phyloP scores from a whole-genome alignment of 2,329 filamentous ascomycete species.

The Dichotomopilus funicola region DNA sequence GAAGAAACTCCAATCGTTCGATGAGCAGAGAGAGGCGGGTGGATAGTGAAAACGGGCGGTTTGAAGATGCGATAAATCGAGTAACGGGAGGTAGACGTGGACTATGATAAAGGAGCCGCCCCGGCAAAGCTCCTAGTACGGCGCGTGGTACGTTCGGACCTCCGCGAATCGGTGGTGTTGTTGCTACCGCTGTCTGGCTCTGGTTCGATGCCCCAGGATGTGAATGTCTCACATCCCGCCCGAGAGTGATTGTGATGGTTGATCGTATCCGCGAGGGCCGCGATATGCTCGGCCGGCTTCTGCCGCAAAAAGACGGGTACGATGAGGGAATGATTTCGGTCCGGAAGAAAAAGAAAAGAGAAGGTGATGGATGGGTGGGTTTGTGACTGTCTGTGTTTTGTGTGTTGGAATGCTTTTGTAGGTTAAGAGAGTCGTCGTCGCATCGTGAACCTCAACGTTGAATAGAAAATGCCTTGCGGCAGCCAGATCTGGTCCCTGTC shows the following conservation, averaged over 20 bases:
- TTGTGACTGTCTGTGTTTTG: too few species aligned
- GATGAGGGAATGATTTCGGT: conserved; percentile 33
- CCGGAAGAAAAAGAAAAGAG: conserved; percentile 23
- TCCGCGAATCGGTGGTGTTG: too few species aligned
- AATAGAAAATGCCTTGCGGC: conserved; percentile 53
- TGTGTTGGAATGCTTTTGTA: conserved; percentile 29
- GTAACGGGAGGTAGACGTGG: conserved; percentile 6
- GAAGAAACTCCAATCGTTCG: conserved; percentile 1
- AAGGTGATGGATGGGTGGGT: conserved; percentile 25
- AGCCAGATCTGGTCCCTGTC: conserved; percentile 52
- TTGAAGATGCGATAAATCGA: conserved; percentile 9
- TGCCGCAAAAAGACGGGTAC: conserved; percentile 20
- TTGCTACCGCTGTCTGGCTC: too few species aligned
- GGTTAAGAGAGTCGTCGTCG: conserved; percentile 30
- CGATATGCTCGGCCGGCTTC: conserved; percentile 7
- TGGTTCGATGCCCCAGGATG: too few species aligned
- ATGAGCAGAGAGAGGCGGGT: conserved; percentile 12
- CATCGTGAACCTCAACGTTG: conserved; percentile 40
- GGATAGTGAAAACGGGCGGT: conserved; percentile 7
- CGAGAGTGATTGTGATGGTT: too few species aligned
- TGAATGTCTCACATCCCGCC: too few species aligned
- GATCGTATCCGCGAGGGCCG: too few species aligned
- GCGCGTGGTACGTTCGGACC: not conserved
- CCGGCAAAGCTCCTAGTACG: not conserved
- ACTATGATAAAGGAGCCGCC: not conserved